Evolutionary conservation across 306 rosid species (phyloP), one percentile per base, ranked within the genome.

Genomic region (Clitoria ternatea): DNA sequence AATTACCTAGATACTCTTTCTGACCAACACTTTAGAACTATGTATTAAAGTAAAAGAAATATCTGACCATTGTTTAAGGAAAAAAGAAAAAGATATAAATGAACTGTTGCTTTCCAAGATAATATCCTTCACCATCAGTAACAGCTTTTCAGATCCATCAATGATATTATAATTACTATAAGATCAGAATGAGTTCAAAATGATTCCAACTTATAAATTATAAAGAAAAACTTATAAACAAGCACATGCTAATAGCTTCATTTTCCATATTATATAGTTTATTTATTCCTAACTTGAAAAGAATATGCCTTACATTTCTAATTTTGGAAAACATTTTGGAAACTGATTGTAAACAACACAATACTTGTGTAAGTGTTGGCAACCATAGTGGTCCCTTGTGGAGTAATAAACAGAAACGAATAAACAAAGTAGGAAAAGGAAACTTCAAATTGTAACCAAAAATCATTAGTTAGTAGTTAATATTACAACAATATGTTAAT

Each of bases 41-140:
- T 73, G 67, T 27, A 66, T 47, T 76, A 81, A 83, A 81, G 81
- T 68, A 70, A 81, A 77, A 69, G 76, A 63, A 26, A 61, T 61
- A 61, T 49, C 71, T 40, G 59, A 61, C 49, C 52, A 33, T 7
- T 69, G 55, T 48, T 49, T 60, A 37, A 37, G 54, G 42, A 26
- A 67, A 47, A 36, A 54, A 35, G 65, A 29, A 45, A 60, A 61
- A 52, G 63, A 53, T 53, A 59, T 52, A 22, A 66, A 39, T 49
- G 78, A 39, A 42, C 1, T 43, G 61, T 76, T 74, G 76, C 88
- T 79, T 84, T 79, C 66, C 57, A 79, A 43, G 24, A 50, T 49
- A 84, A 73, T n/a, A n/a, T 23, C 76, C 81, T 79, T 79, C 86
- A 61, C 75, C 73, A 15, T 81, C 78, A 42, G 64, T 66, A 64